Percentiles rank a stretch among this genome's conserved stretches.
Evolutionary conservation across 352 stramenopile genomes (phyloP).

Genomic region (Blastocystis sp.): DNA sequence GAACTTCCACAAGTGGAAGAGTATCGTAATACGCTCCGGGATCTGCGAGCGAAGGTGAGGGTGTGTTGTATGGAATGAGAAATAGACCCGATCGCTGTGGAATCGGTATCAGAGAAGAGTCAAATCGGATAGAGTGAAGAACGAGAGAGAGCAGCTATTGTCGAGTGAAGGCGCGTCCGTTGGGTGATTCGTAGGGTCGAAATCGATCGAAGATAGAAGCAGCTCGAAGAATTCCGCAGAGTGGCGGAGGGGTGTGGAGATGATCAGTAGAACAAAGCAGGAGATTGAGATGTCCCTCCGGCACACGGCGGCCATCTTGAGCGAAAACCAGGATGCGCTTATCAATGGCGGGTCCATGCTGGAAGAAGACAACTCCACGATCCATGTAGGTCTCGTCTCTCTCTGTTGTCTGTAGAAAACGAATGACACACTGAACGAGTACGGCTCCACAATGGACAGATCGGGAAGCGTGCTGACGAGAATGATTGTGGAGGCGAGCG

Average conservation of each 20-base stretch:
- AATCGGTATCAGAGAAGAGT: neutral
- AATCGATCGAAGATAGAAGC: neutral
- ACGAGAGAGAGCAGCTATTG: slow-evolving; percentile 11
- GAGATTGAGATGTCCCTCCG: slow-evolving; percentile 42
- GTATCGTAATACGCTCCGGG: neutral
- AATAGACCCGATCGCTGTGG: slow-evolving; percentile 34
- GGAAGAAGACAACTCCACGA: slow-evolving; percentile 16
- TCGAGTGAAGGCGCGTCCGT: neutral
- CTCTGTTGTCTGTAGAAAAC: slow-evolving; percentile 13
- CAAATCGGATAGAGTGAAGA: neutral
- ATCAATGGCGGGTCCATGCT: slow-evolving; percentile 10
- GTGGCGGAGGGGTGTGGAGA: neutral
- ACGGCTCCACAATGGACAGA: slow-evolving; percentile 15
- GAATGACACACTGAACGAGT: slow-evolving; percentile 8
- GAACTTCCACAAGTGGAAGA: slow-evolving; percentile 9
- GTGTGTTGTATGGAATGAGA: neutral
- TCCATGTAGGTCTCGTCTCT: neutral
- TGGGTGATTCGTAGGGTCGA: neutral
- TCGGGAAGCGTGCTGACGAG: neutral
- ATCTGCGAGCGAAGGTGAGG: slow-evolving; percentile 9
- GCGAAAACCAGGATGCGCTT: slow-evolving; percentile 28
- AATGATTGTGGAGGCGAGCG: slow-evolving; percentile 1
- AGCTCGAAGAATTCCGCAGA: neutral
- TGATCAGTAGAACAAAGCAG: neutral
- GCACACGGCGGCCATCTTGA: neutral